Percentiles rank a stretch among this genome's conserved stretches.
Conservation (phyloP, 768 basidiomycete genomes). For the Boletellus emodensis region DNA sequence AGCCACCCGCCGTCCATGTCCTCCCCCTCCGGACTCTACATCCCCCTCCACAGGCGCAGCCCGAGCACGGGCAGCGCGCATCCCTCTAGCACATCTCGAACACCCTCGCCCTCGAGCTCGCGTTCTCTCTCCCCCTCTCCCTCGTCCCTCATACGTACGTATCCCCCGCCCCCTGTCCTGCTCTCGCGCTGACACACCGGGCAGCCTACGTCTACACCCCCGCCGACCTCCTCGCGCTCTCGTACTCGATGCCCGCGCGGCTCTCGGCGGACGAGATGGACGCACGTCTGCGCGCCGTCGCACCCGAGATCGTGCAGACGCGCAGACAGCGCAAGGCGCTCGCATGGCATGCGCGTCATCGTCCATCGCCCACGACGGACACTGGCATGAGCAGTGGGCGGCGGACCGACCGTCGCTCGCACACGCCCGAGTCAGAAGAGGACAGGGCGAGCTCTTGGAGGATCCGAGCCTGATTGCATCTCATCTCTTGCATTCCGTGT, state of each 20-base stretch:
- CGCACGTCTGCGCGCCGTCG: constrained; percentile 11
- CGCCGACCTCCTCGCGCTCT: constrained; percentile 22
- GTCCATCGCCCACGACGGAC: not conserved
- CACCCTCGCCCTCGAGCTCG: constrained; percentile 11
- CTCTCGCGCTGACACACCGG: not conserved
- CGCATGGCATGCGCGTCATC: constrained; percentile 18
- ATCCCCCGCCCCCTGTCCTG: not conserved
- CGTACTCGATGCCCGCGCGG: constrained; percentile 20
- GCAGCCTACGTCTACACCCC: constrained; percentile 21
- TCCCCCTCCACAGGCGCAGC: constrained; percentile 40
- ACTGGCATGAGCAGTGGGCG: too few species aligned
- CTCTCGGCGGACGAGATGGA: constrained; percentile 4
- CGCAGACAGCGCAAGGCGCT: constrained; percentile 25
- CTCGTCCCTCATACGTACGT: not conserved
- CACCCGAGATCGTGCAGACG: constrained; percentile 27
- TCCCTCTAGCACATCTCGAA: constrained; percentile 10
- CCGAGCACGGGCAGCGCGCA: constrained; percentile 12
- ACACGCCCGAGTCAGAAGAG: constrained; percentile 17
- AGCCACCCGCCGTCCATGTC: too few species aligned
- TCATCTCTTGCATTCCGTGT: too few species aligned
- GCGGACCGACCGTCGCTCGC: not conserved
- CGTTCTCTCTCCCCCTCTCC: constrained; percentile 2
- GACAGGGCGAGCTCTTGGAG: constrained; percentile 16
- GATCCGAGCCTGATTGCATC: not conserved
- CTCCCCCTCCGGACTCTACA: constrained; percentile 27